Evolutionary conservation across 352 stramenopile species (phyloP), one percentile per base, ranked within the genome.

Genomic region (Pythium folliculosum): DNA sequence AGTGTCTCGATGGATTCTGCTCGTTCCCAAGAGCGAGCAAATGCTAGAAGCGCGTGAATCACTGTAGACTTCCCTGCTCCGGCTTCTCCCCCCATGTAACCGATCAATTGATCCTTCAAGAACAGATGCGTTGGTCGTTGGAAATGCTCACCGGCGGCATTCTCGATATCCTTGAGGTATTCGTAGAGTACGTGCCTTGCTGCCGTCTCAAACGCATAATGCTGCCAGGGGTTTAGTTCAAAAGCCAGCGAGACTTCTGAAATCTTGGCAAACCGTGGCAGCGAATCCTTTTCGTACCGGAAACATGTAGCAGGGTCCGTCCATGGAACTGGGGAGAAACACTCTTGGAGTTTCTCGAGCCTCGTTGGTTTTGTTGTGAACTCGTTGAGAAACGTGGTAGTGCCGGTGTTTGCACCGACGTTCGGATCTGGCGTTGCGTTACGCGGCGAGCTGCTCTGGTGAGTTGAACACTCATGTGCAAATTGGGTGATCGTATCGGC

Each of bases 181-280:
- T 60, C 21, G 37, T 38, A 60, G 4, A 60, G 21, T 22, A 60
- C 53, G n/a, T 60, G 53, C 10, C 53, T 6, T 16, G 53, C 53
- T 2, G 53, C 35, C 0, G 53, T 60, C 22, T 60, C 53, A 17
- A 60, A 60, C 1, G 53, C 53, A n/a, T 50, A 60, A 38, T 60
- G 53, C 38, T 60, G 53, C 35, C 53, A 60, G 0, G 53, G n/a
- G 38, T 60, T 60, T 1, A 60, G 22, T 22, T 60, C 53, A 22
- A 60, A 60, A 5, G 53, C 53, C 5, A 60, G 53, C 1, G 53
- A 60, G 9, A 60, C 37, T 2, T 60, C 35, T 3, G 53, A 16
- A 2, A 60, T 50, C 37, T 50, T 60, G 53, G 35, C 21, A 14
- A 50, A 60, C 21, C 23, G 35, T 19, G 53, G 38, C 30, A 58